phyloP scores from a whole-genome alignment of 257 asterid species.

The Nicotiana knightiana region DNA sequence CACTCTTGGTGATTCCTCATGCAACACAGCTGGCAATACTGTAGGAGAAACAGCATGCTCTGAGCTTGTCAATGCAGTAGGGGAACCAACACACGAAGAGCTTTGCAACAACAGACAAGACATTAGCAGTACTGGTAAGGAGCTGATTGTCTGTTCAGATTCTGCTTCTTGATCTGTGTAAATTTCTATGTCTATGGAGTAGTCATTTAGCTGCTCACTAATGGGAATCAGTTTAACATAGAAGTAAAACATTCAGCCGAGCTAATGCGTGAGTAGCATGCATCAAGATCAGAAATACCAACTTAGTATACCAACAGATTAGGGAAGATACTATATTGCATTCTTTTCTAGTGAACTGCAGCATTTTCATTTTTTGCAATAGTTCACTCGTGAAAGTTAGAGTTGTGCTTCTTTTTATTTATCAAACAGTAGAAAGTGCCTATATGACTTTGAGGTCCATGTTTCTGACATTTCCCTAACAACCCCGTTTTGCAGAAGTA shows the following conservation, averaged over 20 bases:
- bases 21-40: neutral
- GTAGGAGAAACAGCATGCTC: conserved; percentile 4
- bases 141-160: neutral
- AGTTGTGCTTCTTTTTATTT: neutral
- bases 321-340: neutral
- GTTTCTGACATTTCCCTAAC: neutral
- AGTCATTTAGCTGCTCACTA: neutral
- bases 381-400: neutral
- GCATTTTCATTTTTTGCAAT: neutral
- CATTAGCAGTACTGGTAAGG: neutral
- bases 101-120: neutral
- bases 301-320: neutral
- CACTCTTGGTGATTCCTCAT: neutral
- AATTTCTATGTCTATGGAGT: neutral
- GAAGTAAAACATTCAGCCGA: neutral
- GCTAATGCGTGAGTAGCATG: neutral
- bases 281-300: neutral
- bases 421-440: neutral
- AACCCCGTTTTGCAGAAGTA: conserved; percentile 6
- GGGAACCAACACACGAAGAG: neutral
- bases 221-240: neutral
- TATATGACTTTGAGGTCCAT: neutral
- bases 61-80: neutral
- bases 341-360: neutral
- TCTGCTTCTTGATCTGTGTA: conserved; percentile 1